Percentiles rank a stretch among this genome's conserved stretches.
phyloP scores from a whole-genome alignment of 2,329 filamentous ascomycete species.

The Aspergillus neotritici region DNA sequence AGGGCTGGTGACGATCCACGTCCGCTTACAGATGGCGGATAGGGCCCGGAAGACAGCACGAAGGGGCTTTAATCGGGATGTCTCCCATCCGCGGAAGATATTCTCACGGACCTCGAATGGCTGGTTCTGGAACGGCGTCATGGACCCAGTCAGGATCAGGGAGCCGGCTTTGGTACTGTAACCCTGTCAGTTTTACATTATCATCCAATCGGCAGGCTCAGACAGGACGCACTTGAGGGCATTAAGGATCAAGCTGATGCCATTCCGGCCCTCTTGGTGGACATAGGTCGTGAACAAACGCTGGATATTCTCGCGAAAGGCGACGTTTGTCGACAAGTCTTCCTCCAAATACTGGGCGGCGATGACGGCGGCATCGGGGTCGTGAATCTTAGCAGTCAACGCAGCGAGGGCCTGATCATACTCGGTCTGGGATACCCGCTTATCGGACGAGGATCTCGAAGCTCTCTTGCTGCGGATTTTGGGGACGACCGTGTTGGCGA shows the following conservation, averaged over 20 bases:
- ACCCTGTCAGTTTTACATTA: neutral
- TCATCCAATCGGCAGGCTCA: neutral
- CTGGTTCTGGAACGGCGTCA: conserved; percentile 50
- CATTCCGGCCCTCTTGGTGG: conserved; percentile 44
- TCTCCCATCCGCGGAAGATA: conserved; percentile 50
- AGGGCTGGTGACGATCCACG: conserved; percentile 50
- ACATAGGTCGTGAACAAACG: conserved; percentile 47
- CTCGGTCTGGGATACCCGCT: conserved; percentile 37
- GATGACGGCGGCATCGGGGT: conserved; percentile 30
- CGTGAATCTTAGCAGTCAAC: conserved; percentile 23
- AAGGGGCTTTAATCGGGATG: conserved; percentile 48
- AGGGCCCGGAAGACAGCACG: conserved; percentile 48
- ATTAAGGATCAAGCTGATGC: conserved; percentile 48
- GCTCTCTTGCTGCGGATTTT: conserved; percentile 41
- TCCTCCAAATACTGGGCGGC: conserved; percentile 46
- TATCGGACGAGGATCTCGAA: conserved; percentile 29
- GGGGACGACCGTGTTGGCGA: conserved; percentile 55
- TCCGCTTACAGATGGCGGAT: conserved; percentile 45
- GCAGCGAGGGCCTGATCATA: conserved; percentile 35
- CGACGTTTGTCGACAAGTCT: conserved; percentile 43
- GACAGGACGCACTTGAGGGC: conserved; percentile 45
- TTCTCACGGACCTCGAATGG: conserved; percentile 50
- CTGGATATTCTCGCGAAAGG: conserved; percentile 46
- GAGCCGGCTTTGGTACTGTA: conserved; percentile 51
- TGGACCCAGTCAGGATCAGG: conserved; percentile 52